Base-by-base conservation (phyloP, 2,329 filamentous ascomycete species). In the Aspergillus sp. region DNA sequence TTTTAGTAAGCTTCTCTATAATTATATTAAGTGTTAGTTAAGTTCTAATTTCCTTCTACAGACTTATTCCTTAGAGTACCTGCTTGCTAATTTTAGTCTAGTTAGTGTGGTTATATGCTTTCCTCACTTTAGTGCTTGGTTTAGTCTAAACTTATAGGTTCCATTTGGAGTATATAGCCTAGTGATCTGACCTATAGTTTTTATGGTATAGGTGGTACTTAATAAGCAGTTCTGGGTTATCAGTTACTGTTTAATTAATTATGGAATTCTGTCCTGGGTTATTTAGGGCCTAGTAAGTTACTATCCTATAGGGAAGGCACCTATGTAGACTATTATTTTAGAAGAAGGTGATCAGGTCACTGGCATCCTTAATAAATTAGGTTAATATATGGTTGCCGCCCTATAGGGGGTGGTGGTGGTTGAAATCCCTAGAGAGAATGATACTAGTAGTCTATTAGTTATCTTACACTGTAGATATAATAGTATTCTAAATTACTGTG, bases 201-300 rank as follows among this genome's bases (percentile, higher is more conserved):
- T 58, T 48, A 27, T 50, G 45, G 42, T 60, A 56, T 2, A 58
- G 49, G 6, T 54, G 45, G 39, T 40, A 60, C 34, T 53, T 56
- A 3, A 58, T 33, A 9, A 60, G 43, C 7, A 37, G 45, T 7
- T 28, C 31, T 2, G 31, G 48, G 11, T 43, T 31, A 5, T 55
- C 37, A 0, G 47, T 56, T 2, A 57, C 31, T 7, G 45, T 54
- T 1, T 52, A 46, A 30, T 57, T 47, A 5, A 58, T 34, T 1
- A 37, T 43, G 0, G 47, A 56, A 8, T n/a, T 30, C 29, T 37
- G 40, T 6, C 49, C 49, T 5, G 49, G 49, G 28, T 47, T 5
- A 36, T 34, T 48, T 12, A 45, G 31, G 2, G 45, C 12, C 41
- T 40, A 50, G 19, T 32, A 48, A 9, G 40, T 50, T 29, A 34